Evolutionary conservation across 495 filamentous ascomycete species (phyloP).

Genomic region (Glutinoglossum americanum): DNA sequence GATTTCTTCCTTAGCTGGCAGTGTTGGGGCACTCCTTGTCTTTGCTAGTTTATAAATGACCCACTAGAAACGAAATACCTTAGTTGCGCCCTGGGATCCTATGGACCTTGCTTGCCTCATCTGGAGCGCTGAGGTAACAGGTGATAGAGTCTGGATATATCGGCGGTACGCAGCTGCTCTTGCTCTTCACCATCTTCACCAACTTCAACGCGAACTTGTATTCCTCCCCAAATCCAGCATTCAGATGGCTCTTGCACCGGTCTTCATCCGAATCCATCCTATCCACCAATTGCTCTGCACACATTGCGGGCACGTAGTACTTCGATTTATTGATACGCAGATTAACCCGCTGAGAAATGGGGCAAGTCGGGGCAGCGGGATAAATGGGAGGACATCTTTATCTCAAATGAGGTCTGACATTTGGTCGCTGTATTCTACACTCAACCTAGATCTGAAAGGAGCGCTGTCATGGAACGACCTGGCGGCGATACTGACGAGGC

Average conservation of each 20-base stretch:
- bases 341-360: slow-evolving; percentile 5
- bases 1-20: no score
- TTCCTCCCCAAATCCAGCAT: background rate
- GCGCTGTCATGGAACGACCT: no score
- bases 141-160: slow-evolving; percentile 2
- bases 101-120: slow-evolving; percentile 1
- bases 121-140: slow-evolving; percentile 7
- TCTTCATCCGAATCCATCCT: slow-evolving; percentile 5
- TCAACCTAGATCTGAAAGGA: no score
- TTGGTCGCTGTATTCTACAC: background rate
- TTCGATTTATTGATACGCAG: background rate
- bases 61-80: background rate
- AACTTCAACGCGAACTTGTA: background rate
- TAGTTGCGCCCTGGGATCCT: background rate
- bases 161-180: background rate
- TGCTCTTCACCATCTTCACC: background rate
- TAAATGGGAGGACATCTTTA: background rate
- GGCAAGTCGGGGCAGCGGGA: slow-evolving; percentile 2
- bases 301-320: slow-evolving; percentile 1
- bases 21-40: no score
- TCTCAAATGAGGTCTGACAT: background rate
- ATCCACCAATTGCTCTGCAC: slow-evolving; percentile 8
- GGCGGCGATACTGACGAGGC: no score
- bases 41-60: no score
- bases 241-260: slow-evolving; percentile 2